Evolutionary conservation across 306 rosid genomes (phyloP).

Genomic region (Canavalia ensiformis): DNA sequence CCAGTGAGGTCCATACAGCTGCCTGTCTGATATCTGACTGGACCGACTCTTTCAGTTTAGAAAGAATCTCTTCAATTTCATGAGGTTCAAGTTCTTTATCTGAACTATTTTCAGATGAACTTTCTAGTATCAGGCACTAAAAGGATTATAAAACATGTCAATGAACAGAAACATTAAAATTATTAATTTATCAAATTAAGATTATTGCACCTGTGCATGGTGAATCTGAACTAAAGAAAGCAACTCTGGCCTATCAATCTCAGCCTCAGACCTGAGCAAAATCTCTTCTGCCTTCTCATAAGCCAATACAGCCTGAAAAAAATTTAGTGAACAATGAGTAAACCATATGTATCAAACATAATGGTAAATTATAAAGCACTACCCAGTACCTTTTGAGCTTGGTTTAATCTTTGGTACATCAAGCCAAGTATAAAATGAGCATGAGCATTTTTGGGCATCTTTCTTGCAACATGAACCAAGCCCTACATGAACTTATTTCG

Average conservation of each 20-base stretch:
- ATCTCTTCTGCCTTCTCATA: conserved; percentile 95
- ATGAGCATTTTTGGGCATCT: conserved; percentile 98
- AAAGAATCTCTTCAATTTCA: conserved; percentile 85
- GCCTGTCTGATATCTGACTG: conserved; percentile 88
- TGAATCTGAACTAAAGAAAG: conserved; percentile 92
- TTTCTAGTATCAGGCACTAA: conserved; percentile 89
- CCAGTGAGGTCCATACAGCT: conserved; percentile 93
- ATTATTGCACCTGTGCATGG: conserved; percentile 87
- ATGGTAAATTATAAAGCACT: conserved; percentile 34
- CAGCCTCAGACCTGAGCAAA: conserved; percentile 77
- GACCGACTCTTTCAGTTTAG: conserved; percentile 76
- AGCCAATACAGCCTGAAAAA: conserved; percentile 73
- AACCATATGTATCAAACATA: conserved; percentile 27
- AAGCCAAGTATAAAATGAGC: conserved; percentile 96
- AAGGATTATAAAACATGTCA: conserved; percentile 59
- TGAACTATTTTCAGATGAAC: conserved; percentile 70
- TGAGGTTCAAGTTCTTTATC: conserved; percentile 87
- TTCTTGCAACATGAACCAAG: conserved; percentile 93
- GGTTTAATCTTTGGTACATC: conserved; percentile 96
- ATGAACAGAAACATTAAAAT: conserved; percentile 44
- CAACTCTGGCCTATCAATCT: conserved; percentile 81
- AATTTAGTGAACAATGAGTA: conserved; percentile 25
- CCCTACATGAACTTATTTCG: conserved; percentile 67
- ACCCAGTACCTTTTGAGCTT: conserved; percentile 76
- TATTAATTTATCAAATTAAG: conserved; percentile 43